Percentiles rank a stretch among this genome's conserved stretches.
Evolutionary conservation across 2,329 filamentous ascomycete genomes (phyloP).

Genomic region (Alternaria brassicicola): DNA sequence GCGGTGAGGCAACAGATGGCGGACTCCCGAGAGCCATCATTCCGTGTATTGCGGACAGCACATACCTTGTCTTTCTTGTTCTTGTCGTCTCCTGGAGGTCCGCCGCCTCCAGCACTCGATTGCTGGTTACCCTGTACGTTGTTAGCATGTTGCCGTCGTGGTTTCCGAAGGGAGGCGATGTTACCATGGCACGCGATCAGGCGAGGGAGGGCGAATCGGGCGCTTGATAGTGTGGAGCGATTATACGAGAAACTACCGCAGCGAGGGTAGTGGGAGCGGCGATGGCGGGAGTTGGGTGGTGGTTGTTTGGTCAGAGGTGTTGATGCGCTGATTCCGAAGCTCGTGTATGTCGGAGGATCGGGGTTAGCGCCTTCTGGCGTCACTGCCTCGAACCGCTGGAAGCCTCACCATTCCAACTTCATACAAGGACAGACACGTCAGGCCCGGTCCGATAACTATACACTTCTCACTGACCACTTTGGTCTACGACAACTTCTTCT

Average conservation of each 20-base stretch:
- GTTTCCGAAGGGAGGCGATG: conserved; percentile 26
- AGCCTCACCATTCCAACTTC: conserved; percentile 34
- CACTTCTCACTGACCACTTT: neutral
- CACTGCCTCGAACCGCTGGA: conserved; percentile 24
- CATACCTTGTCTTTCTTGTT: conserved; percentile 81
- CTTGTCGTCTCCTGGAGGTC: conserved; percentile 72
- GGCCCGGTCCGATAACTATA: conserved; percentile 14
- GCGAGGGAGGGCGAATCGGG: neutral
- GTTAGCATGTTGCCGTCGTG: conserved; percentile 46
- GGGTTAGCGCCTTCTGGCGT: conserved; percentile 27
- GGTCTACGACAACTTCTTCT: neutral
- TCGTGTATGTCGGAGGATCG: conserved; percentile 19
- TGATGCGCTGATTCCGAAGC: conserved; percentile 35
- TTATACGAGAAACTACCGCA: neutral
- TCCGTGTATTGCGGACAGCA: neutral
- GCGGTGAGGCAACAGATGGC: conserved; percentile 9
- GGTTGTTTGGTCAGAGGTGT: conserved; percentile 44
- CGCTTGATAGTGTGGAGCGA: neutral
- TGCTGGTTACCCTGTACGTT: conserved; percentile 74
- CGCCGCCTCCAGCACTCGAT: conserved; percentile 80
- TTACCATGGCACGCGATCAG: conserved; percentile 44
- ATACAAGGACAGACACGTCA: conserved; percentile 46
- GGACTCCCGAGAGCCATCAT: neutral
- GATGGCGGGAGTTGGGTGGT: conserved; percentile 24
- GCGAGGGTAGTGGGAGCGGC: conserved; percentile 16